Evolutionary conservation across 1,284 basidiomycete species (phyloP).

Genomic region (Ceratobasidium sp.): DNA sequence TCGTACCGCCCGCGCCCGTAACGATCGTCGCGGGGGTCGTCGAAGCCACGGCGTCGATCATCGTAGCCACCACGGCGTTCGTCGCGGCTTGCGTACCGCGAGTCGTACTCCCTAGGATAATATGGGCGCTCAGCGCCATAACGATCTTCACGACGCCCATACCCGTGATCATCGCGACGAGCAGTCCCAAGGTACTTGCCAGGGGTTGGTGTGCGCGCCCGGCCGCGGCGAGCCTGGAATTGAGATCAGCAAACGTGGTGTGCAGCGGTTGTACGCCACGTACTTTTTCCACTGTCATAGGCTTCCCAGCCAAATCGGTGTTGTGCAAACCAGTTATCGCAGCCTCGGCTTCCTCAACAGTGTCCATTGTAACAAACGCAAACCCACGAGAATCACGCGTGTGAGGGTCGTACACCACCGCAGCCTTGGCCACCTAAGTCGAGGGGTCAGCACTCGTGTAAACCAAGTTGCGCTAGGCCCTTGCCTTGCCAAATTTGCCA

Average conservation of each 20-base stretch:
- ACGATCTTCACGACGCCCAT: slow-evolving; percentile 40
- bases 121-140: slow-evolving; percentile 70
- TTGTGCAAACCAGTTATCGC: slow-evolving; percentile 86
- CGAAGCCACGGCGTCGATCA: slow-evolving; percentile 54
- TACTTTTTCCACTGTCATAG: slow-evolving; percentile 88
- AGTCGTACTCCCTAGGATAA: slow-evolving; percentile 83
- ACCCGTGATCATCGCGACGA: slow-evolving; percentile 68
- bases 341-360: slow-evolving; percentile 87
- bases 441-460: neutral
- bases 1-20: slow-evolving; percentile 47
- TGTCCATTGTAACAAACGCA: slow-evolving; percentile 97
- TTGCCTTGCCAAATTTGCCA: slow-evolving; percentile 87
- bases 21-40: slow-evolving; percentile 52
- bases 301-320: slow-evolving; percentile 87
- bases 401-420: slow-evolving; percentile 98
- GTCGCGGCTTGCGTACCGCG: slow-evolving; percentile 72
- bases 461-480: slow-evolving; percentile 52
- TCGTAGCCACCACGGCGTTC: slow-evolving; percentile 56
- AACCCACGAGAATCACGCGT: slow-evolving; percentile 96
- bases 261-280: slow-evolving; percentile 45
- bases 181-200: slow-evolving; percentile 94
- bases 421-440: slow-evolving; percentile 81
- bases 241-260: slow-evolving; percentile 21
- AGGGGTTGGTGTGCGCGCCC: slow-evolving; percentile 94
- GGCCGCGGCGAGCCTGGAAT: slow-evolving; percentile 85